Percentiles rank a stretch among this genome's conserved stretches.
phyloP scores from a whole-genome alignment of 495 filamentous ascomycete genomes.

The Podospora pseudoanserina region DNA sequence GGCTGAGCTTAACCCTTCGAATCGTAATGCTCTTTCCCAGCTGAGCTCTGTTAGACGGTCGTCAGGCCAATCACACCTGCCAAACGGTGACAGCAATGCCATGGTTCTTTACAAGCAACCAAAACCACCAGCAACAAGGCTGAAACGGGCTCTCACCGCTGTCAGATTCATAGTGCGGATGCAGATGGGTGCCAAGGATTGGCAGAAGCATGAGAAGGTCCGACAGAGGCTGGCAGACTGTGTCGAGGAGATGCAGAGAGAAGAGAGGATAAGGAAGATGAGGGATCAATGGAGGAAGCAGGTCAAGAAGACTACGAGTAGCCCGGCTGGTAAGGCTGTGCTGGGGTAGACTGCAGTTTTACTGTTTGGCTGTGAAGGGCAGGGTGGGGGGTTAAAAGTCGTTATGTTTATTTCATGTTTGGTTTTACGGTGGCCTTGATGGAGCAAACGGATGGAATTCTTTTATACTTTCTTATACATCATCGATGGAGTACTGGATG shows the following conservation, averaged over 20 bases:
- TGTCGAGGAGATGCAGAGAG: slow-evolving; percentile 37
- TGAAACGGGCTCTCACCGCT: slow-evolving; percentile 18
- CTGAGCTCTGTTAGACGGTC: slow-evolving; percentile 16
- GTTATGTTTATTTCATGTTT: neutral
- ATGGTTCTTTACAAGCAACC: slow-evolving; percentile 3
- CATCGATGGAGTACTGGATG: neutral
- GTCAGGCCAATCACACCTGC: slow-evolving; percentile 3
- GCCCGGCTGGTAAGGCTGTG: neutral
- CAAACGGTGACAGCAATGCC: neutral
- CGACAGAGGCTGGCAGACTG: slow-evolving; percentile 37
- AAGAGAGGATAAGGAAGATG: slow-evolving; percentile 32
- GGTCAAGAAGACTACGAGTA: slow-evolving; percentile 9
- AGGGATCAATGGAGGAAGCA: slow-evolving; percentile 30
- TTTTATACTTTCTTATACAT: neutral
- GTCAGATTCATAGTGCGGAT: slow-evolving; percentile 42
- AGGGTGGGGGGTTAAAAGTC: neutral
- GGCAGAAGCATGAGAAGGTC: slow-evolving; percentile 38
- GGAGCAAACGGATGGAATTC: neutral
- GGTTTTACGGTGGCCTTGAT: neutral
- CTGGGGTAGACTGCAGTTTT: neutral
- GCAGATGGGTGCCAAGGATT: slow-evolving; percentile 39
- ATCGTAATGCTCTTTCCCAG: slow-evolving; percentile 24
- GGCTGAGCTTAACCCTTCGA: slow-evolving; percentile 40
- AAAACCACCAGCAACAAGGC: slow-evolving; percentile 2
- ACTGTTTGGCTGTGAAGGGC: neutral